Evolutionary conservation across 345 rosid species (phyloP).

Genomic region (Citrus unshiu): DNA sequence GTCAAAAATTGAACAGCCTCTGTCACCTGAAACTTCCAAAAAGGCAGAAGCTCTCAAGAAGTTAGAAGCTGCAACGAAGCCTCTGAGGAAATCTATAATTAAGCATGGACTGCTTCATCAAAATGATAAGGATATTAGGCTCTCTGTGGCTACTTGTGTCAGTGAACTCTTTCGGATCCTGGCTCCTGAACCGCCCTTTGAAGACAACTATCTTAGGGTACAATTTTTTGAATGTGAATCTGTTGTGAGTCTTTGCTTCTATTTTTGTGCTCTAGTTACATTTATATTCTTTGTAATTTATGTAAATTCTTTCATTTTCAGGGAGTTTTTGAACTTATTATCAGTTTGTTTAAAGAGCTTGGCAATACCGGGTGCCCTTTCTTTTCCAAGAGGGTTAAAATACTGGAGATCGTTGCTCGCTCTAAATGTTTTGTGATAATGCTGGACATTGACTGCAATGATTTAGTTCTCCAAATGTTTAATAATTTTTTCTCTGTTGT

Average conservation of each 20-base stretch:
- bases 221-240: neutral
- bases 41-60: conserved; percentile 32
- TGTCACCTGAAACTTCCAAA: conserved; percentile 25
- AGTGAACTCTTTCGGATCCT: conserved; percentile 67
- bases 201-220: conserved; percentile 69
- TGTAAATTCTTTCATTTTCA: conserved; percentile 27
- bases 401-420: conserved; percentile 69
- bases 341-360: conserved; percentile 61
- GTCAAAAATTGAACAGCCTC: conserved; percentile 67
- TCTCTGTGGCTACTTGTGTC: conserved; percentile 70
- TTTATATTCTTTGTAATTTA: neutral
- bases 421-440: conserved; percentile 72
- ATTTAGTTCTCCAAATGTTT: conserved; percentile 76
- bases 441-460: conserved; percentile 63
- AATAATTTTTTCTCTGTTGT: conserved; percentile 64
- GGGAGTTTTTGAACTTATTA: conserved; percentile 68
- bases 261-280: neutral
- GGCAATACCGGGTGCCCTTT: conserved; percentile 66
- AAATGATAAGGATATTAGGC: conserved; percentile 67
- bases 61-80: conserved; percentile 40
- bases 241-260: neutral
- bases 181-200: conserved; percentile 85
- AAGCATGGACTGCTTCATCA: conserved; percentile 59
- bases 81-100: conserved; percentile 53
- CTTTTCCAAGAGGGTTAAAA: conserved; percentile 74